Conservation (phyloP, 1,139 yeast genomes). For the Schizosaccharomyces versatilis region DNA sequence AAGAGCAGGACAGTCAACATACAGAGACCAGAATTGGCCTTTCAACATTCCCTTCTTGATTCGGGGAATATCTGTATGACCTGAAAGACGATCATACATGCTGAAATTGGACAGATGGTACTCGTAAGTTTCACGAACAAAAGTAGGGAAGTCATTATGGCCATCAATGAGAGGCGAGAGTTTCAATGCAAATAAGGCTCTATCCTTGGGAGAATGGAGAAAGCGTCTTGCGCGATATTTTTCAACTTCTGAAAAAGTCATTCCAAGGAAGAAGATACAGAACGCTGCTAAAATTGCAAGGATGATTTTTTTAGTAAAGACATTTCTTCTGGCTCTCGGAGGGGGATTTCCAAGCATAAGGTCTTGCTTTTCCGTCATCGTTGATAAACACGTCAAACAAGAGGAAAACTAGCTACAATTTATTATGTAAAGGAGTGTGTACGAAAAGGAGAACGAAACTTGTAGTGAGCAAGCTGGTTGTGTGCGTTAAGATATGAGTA, state of each 20-base stretch:
- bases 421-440: too few species aligned
- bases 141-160: conserved; percentile 30
- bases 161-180: conserved; percentile 25
- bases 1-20: conserved; percentile 25
- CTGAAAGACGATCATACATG: conserved; percentile 19
- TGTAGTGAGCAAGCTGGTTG: too few species aligned
- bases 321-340: too few species aligned
- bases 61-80: conserved; percentile 25
- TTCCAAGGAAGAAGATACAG: too few species aligned
- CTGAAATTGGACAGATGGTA: conserved; percentile 22
- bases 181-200: conserved; percentile 1
- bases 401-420: too few species aligned
- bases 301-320: too few species aligned
- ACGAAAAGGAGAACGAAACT: too few species aligned
- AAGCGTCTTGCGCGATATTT: not conserved
- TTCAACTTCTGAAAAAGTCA: not conserved
- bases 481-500: too few species aligned
- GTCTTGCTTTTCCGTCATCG: too few species aligned
- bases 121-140: conserved; percentile 24
- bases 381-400: too few species aligned
- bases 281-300: too few species aligned
- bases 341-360: too few species aligned
- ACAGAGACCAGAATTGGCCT: conserved; percentile 28
- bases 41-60: conserved; percentile 26
- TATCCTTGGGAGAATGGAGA: not conserved